These are phyloP conservation scores for Fusarium paranaense DNA, from an alignment of 2,329 filamentous ascomycete genomes.

Conservation along the genomic window DNA sequence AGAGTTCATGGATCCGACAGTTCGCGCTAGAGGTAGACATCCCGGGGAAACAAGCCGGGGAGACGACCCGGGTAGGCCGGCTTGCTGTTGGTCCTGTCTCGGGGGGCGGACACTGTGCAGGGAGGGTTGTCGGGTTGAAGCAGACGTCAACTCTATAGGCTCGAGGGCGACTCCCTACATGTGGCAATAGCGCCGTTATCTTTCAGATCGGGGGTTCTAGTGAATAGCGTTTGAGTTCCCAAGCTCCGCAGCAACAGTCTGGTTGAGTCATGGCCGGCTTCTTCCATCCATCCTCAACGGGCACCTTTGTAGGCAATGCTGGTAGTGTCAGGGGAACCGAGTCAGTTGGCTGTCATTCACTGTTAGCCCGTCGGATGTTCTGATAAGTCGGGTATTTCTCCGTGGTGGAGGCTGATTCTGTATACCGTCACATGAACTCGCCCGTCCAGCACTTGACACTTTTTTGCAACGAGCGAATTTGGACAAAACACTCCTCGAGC, in stretches of 20 bases:
- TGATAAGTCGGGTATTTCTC: not conserved
- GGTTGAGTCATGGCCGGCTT: slow-evolving; percentile 15
- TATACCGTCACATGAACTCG: slow-evolving; percentile 1
- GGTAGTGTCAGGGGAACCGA: slow-evolving; percentile 3
- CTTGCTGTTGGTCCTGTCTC: not conserved
- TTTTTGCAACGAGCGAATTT: slow-evolving; percentile 1
- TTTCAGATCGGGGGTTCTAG: slow-evolving; percentile 6
- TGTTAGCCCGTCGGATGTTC: not conserved
- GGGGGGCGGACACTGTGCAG: slow-evolving; percentile 1
- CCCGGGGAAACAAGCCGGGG: not conserved
- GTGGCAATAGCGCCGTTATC: not conserved
- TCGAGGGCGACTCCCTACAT: not conserved
- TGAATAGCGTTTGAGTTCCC: slow-evolving; percentile 4
- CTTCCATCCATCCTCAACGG: slow-evolving; percentile 9
- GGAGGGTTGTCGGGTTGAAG: not conserved
- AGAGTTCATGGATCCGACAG: not conserved
- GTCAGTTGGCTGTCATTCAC: not conserved
- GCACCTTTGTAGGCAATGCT: not conserved
- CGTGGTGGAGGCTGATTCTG: not conserved
- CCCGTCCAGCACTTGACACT: slow-evolving; percentile 1
- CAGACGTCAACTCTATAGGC: not conserved
- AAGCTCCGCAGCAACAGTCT: not conserved
- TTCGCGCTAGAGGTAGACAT: not conserved
- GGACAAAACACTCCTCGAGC: not conserved
- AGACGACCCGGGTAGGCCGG: not conserved